These are phyloP conservation scores for Euphrasia arctica DNA, from an alignment of 305 asterid species.

Conservation along the genomic window DNA sequence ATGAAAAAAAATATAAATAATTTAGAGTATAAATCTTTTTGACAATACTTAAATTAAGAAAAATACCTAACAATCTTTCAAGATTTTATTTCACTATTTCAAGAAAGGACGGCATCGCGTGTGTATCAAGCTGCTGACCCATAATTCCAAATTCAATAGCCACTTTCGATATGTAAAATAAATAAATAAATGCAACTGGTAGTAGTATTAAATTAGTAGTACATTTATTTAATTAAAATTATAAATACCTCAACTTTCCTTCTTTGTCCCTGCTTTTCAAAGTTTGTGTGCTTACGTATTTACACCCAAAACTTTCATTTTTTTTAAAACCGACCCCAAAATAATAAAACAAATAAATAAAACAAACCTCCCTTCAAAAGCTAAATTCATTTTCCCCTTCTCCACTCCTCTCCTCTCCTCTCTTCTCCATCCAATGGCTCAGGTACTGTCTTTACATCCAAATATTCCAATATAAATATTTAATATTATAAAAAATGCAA, in stretches of 20 bases:
- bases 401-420: background rate
- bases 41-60: too few species aligned
- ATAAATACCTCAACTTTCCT: background rate
- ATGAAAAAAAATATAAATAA: too few species aligned
- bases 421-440: conserved; percentile 41
- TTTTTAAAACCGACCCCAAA: conserved; percentile 6
- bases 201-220: background rate
- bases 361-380: conserved; percentile 19
- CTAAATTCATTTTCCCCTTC: background rate
- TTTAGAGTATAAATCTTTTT: too few species aligned
- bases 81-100: background rate
- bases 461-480: too few species aligned
- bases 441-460: conserved; percentile 32
- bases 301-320: background rate
- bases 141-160: background rate
- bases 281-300: conserved; percentile 5
- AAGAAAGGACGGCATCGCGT: background rate
- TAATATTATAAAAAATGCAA: too few species aligned
- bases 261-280: background rate
- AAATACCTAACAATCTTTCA: background rate
- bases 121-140: background rate
- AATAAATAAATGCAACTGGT: background rate
- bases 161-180: background rate
- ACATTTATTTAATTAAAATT: background rate
- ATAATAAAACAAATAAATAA: background rate